Conservation (phyloP, 2,329 filamentous ascomycete genomes). For the Zopfia rhizophila region DNA sequence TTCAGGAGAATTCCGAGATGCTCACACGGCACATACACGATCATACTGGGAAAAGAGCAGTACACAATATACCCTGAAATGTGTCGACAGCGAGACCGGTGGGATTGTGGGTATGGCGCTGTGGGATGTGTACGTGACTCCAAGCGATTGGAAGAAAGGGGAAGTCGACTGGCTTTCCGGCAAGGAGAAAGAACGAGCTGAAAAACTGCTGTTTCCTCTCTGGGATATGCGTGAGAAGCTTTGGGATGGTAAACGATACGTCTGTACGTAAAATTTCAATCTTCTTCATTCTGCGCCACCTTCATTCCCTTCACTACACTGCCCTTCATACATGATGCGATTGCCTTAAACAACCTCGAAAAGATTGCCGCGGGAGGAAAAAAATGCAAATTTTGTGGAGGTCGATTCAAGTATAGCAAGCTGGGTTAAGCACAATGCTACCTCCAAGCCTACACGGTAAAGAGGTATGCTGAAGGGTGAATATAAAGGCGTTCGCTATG, state of each 20-base stretch:
- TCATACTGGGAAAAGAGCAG: constrained; percentile 52
- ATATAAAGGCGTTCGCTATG: too few relatives aligned
- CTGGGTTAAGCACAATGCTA: too few relatives aligned
- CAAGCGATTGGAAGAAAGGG: constrained; percentile 57
- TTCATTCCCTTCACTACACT: too few relatives aligned
- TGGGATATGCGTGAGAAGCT: constrained; percentile 34
- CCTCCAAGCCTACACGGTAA: too few relatives aligned
- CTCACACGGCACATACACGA: constrained; percentile 56
- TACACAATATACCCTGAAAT: constrained; percentile 61
- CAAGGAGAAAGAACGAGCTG: constrained; percentile 56
- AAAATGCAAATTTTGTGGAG: too few relatives aligned
- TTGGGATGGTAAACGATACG: constrained; percentile 33
- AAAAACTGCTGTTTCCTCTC: constrained; percentile 55
- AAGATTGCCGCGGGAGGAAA: too few relatives aligned
- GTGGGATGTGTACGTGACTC: constrained; percentile 56
- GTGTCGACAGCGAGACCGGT: constrained; percentile 56
- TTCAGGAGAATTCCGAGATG: constrained; percentile 53
- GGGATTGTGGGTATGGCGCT: constrained; percentile 61
- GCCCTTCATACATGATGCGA: too few relatives aligned
- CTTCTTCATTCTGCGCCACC: too few relatives aligned
- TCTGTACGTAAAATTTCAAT: too few relatives aligned
- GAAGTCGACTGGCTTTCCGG: constrained; percentile 61
- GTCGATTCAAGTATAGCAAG: too few relatives aligned
- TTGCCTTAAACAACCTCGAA: too few relatives aligned
- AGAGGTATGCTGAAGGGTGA: too few relatives aligned